Base-by-base conservation (phyloP, 441 rosid species). In the Gossypium gossypioides region DNA sequence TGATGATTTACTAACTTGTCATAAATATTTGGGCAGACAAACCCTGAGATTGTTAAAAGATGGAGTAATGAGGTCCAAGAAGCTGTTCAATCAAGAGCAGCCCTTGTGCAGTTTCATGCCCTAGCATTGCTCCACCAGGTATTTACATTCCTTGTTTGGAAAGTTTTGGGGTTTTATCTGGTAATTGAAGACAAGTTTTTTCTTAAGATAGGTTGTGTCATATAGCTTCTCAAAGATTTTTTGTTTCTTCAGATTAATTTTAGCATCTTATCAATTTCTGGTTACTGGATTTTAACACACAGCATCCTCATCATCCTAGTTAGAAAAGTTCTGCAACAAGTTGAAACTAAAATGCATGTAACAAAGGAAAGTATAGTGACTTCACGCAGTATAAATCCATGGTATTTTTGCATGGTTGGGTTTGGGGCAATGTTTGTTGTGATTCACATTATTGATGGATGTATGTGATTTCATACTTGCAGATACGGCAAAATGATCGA, bases 51-150 rank as follows among this genome's bases (percentile, higher is more conserved):
- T 79, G 99, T 95, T 75, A 95, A 92, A 82, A 86, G 99, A 77
- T 92, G 99, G 97, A 95, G 97, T 75, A 95, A 95, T 79, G 99
- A 95, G 82, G 96, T 95, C 76, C 97, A 92, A 81, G 99, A 95
- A 85, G 97, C 97, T 84, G 87, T 95, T 79, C 96, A 91, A 58
- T 95, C 99, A 68, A 91, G 96, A 84, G 88, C 97, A 62, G 93
- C 97, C 75, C 96, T 95, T 77, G 97, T 92, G 60, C 99, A 91
- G 81, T 95, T 91, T 77, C 99, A 95, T 84, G 97, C 99, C 13
- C 76, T 95, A 73, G 96, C 87, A 77, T 80, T 95, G 82, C 93
- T 92, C 67, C 95, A 92, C 78, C 98, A 92, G 93, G 99, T 87
- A 73, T 61, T 74, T 56, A 69, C 44, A 37, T 55, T 12, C 25